These are phyloP conservation scores for Metschnikowia kunwiensis DNA, from an alignment of 805 yeast species.

Conservation along the genomic window DNA sequence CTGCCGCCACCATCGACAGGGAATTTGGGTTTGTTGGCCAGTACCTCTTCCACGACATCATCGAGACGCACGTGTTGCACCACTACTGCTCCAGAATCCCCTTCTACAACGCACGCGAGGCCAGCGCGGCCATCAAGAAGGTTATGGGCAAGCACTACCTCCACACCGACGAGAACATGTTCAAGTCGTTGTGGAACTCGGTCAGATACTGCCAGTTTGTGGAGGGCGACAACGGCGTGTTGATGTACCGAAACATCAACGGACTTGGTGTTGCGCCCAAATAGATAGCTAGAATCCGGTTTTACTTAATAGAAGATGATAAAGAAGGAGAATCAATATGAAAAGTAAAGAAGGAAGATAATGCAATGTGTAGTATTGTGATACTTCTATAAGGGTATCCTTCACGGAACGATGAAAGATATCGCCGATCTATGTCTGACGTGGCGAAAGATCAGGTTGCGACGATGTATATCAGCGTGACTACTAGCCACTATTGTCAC, in stretches of 20 bases:
- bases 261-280: conserved; percentile 24
- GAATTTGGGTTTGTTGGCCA: conserved; percentile 78
- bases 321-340: no score
- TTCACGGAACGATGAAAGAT: no score
- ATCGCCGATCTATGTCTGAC: neutral
- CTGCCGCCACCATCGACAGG: conserved; percentile 85
- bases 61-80: conserved; percentile 87
- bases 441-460: neutral
- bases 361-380: no score
- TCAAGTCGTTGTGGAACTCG: conserved; percentile 60
- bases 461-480: no score
- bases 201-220: conserved; percentile 69
- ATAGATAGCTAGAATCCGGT: no score
- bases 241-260: conserved; percentile 63
- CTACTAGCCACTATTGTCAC: neutral
- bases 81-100: conserved; percentile 83
- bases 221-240: conserved; percentile 59
- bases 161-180: conserved; percentile 67
- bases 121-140: conserved; percentile 71
- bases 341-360: no score
- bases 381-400: no score
- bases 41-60: conserved; percentile 80
- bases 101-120: conserved; percentile 79
- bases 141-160: conserved; percentile 83
- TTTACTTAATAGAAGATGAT: no score